Base-by-base conservation (phyloP, 371 early-diverging fungal species). In the Rhizopus arrhizus region DNA sequence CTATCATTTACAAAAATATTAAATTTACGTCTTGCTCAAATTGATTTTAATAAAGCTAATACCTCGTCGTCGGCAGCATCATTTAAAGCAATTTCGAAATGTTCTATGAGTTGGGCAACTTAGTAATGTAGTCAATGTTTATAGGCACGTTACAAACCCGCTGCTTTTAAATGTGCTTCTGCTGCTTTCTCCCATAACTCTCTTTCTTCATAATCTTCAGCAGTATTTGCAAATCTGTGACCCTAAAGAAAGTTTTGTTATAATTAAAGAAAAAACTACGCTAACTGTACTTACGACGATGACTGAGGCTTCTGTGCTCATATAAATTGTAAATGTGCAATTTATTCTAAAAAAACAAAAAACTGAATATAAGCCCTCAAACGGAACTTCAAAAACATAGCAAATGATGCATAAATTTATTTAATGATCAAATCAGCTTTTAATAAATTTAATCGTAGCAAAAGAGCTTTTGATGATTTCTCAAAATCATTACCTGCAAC, bases 401-500 rank as follows among this genome's bases (percentile, higher is more conserved):
- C 43, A 43, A 43, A 13, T 43, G 43, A 43, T 43, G 43, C 43
- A 43, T 43, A 43, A 43, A 9, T 43, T 61, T 66, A 62, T 53
- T 56, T 68, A 4, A 68, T 64, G 48, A 68, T 47, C 64, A 87
- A 55, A 15, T 82, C 75, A 53, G 79, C 75, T 51, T 81, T 81
- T 49, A 84, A 54, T 59, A 89, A 63, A 60, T 82, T 79, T 56
- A 82, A 65, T 34, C 89, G 78, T 34, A 90, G 72, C 61, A 88
- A 72, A 41, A 88, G 65, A 6, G 80, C 81, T 40, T 80, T 83
- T 28, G 85, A 65, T 22, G 84, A 80, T 16, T 72, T 76, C 50
- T 83, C 81, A 70, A 87, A 89, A 5, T 87, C 86, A 16, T 71
- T 65, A 1, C 89, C 91, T 59, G 86, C 79, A 9, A 70, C 62